Evolutionary conservation across 805 yeast genomes (phyloP), one percentile per base, ranked within the genome.

Genomic region (Tetrapisispora arboricola): DNA sequence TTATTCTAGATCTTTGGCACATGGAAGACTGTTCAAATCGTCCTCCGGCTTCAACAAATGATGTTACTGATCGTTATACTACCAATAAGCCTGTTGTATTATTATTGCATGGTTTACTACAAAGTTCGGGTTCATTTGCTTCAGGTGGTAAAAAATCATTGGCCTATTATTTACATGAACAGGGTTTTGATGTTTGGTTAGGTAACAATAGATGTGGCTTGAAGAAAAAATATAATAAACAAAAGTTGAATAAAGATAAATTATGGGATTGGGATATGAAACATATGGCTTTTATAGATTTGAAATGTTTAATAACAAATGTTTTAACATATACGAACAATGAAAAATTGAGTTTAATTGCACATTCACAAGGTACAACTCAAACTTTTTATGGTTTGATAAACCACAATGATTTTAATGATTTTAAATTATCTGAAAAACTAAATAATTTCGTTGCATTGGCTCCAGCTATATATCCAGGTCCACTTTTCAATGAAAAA

Each of bases 251-350:
- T 17, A 16, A 16, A 16, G 39, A 19, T 8, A 26, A 25, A 26
- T 83, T 82, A 76, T 90, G 98, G 98, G 78, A 83, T 49, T 90
- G 98, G 98, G 90, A 84, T 54, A 71, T 92, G 38, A 62, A 70
- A n/a, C 90, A 85, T 35, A 76, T 92, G 78, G 90, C 88, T 0
- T 68, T 70, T 43, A 75, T 67, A 52, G 98, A 90, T 58, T 60
- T 92, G 32, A 83, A 94, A 1, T 70, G 84, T 16, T 65, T 90
- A 61, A 68, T 88, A 8, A 73, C 78, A 27, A 70, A 72, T 41
- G 80, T 87, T 1, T 58, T 78, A 27, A 44, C 57, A 2, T 55
- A 51, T 18, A 60, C 73, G 0, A 53, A 54, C 6, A 53, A 59
- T 39, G 54, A 56, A 3, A 72, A 78, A 50, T 50, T 88, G 7